phyloP scores from a whole-genome alignment of 768 basidiomycete genomes.

The Mycena galericulata region DNA sequence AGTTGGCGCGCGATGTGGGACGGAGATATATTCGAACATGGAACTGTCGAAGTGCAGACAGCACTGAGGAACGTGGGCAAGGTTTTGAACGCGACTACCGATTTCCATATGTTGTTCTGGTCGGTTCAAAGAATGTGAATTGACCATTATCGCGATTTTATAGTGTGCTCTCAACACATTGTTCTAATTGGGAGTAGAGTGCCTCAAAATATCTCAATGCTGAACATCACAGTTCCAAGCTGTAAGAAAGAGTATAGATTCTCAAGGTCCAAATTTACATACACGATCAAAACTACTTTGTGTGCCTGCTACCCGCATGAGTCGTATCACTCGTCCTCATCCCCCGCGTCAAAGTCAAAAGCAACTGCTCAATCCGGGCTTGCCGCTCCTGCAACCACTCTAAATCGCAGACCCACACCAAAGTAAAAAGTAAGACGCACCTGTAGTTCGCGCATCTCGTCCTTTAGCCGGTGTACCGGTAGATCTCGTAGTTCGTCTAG shows the following conservation, averaged over 20 bases:
- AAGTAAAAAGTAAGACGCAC: constrained; percentile 49
- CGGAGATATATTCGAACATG: constrained; percentile 46
- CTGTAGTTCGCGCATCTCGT: constrained; percentile 88
- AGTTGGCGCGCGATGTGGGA: constrained; percentile 54
- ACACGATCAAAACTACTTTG: constrained; percentile 8
- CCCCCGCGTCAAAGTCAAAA: constrained; percentile 75
- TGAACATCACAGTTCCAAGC: neutral
- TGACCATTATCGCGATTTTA: too few species aligned
- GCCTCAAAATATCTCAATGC: neutral
- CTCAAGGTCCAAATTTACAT: neutral
- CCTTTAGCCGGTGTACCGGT: constrained; percentile 75
- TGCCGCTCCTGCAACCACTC: constrained; percentile 68
- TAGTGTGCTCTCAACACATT: too few species aligned
- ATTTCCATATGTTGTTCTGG: constrained; percentile 34
- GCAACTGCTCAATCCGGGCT: constrained; percentile 79
- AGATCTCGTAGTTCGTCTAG: constrained; percentile 73
- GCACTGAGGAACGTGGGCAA: constrained; percentile 35
- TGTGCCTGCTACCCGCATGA: constrained; percentile 14
- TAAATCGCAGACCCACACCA: constrained; percentile 7
- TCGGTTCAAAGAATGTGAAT: constrained; percentile 26
- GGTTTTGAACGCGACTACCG: constrained; percentile 28
- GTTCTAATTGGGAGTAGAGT: neutral
- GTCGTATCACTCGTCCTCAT: constrained; percentile 63
- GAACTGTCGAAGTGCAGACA: constrained; percentile 46
- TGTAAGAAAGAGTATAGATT: neutral